Base-by-base conservation (phyloP, 768 basidiomycete genomes). In the Hericium erinaceus region DNA sequence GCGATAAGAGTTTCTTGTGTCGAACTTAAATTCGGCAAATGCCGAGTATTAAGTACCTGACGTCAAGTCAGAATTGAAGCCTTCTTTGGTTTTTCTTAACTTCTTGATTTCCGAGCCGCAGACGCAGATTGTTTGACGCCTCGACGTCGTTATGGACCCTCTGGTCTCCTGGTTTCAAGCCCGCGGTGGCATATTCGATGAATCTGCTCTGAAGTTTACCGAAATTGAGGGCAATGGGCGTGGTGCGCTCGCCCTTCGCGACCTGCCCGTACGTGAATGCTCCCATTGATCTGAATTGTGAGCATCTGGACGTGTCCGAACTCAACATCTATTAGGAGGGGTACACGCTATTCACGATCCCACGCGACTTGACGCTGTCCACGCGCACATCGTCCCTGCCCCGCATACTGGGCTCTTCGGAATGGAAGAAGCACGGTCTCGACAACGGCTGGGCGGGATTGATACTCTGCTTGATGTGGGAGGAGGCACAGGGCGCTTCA, bases 391-490 rank as follows among this genome's bases (percentile, higher is more conserved):
- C 87, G 1, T 56, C 70, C 1, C 78, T 98, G 1, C 84, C 83
- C 1, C 54, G 68, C 15, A 73, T 75, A 2, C 76, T 98, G 49
- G 84, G 87, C 16, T 53, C 71, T 7, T 74, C 77, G 11, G 78
- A 77, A 33, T 98, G 94, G 94, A 80, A 73, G 61, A 69, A 68
- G 22, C 69, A 74, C 57, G 70, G 73, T 18, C 69, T 98, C 58
- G 75, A 85, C 53, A 71, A 79, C 57, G 85, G 92, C 8, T 99
- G 97, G 97, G 75, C 80, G 1, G 87, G 88, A 3, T 72, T 98
- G 48, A 98, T 99, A 58, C 75, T 98, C 40, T 90, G 86, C 61
- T 87, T 99, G 84, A 92, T 98, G 89, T 97, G 91, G 89, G 97
- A 99, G 70, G 81, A 80, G 55, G 80, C 84, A 3, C 77, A 77